Base-by-base conservation (phyloP, 2,329 filamentous ascomycete genomes). In the Phaeomoniella chlamydospora region DNA sequence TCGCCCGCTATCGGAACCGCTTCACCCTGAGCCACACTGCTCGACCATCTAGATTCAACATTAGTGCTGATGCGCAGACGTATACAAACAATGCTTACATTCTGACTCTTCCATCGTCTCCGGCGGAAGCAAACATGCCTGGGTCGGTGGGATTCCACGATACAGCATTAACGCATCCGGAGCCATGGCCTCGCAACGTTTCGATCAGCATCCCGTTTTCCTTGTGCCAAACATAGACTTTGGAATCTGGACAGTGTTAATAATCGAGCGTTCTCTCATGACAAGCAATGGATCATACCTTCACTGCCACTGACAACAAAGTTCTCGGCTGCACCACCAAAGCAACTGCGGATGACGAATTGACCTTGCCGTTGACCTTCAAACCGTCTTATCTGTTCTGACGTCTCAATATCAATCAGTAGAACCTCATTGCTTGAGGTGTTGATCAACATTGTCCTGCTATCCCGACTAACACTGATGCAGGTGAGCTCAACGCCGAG, bases 241-340 rank as follows among this genome's bases (percentile, higher is more conserved):
- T 68, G 2, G 72, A 72, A 55, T 80, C 75, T 77, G 45, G 13
- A 12, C 17, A 9, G n/a, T 5, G 13, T 14, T 14, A 32, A 6
- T 32, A 14, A 32, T n/a, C 13, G 13, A 14, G 5, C 14, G 13
- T 6, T 6, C 30, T 14, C 5, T 34, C 18, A 17, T 13, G 37
- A 19, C 18, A 15, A 26, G 22, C 12, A 31, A 26, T 16, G 22
- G 15, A 39, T 47, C 65, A 49, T 62, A 86, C 84, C 81, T 70
- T 94, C 86, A 49, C 86, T 94, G 9, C 90, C 90, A 49, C 83
- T 88, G 17, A 92, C 68, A 6, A 96, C 80, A 55, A 94, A 94
- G 53, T 80, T 87, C 59, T 94, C 86, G 39, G 83, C 79, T 1
- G 88, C 87, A 18, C 90, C 90, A 13, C 90, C 90, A 57, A 94